These are phyloP conservation scores for Carex parvula DNA, from an alignment of 176 grass and related monocot genomes.

Conservation along the genomic window DNA sequence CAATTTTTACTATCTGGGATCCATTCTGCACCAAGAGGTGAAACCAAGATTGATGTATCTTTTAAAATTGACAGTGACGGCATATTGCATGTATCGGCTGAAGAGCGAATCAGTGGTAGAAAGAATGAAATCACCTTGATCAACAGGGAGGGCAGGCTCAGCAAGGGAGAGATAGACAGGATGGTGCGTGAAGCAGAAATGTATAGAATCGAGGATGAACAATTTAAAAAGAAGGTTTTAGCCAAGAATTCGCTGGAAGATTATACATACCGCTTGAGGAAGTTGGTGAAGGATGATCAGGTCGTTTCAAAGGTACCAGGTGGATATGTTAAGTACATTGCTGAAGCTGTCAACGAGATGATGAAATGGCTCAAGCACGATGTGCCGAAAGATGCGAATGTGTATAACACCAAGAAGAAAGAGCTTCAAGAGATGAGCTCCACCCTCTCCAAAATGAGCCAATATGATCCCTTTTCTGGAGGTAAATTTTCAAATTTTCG, in stretches of 20 bases:
- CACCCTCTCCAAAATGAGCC: constrained; percentile 30
- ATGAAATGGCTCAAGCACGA: constrained; percentile 64
- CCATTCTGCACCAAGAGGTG: background rate
- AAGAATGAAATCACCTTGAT: constrained; percentile 64
- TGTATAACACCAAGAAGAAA: constrained; percentile 74
- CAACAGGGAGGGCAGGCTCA: constrained; percentile 64
- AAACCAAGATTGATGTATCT: background rate
- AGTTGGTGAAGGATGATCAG: constrained; percentile 73
- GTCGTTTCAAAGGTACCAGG: constrained; percentile 48
- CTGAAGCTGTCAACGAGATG: constrained; percentile 49
- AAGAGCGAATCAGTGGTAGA: constrained; percentile 19
- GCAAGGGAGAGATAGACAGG: constrained; percentile 75
- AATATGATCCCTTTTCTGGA: constrained; percentile 28
- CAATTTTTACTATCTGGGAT: background rate
- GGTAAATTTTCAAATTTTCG: constrained; percentile 57
- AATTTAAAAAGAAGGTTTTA: constrained; percentile 77
- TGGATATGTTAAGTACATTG: constrained; percentile 64
- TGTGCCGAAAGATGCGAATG: constrained; percentile 49
- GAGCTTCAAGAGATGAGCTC: constrained; percentile 68
- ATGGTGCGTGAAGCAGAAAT: constrained; percentile 76
- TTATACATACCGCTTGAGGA: constrained; percentile 73
- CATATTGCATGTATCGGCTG: constrained; percentile 30
- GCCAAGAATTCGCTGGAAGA: constrained; percentile 81
- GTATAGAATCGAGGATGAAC: constrained; percentile 72
- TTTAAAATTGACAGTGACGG: constrained; percentile 27